Evolutionary conservation across 164 flowering plant species (phyloP).

Genomic region (Annona squamosa): DNA sequence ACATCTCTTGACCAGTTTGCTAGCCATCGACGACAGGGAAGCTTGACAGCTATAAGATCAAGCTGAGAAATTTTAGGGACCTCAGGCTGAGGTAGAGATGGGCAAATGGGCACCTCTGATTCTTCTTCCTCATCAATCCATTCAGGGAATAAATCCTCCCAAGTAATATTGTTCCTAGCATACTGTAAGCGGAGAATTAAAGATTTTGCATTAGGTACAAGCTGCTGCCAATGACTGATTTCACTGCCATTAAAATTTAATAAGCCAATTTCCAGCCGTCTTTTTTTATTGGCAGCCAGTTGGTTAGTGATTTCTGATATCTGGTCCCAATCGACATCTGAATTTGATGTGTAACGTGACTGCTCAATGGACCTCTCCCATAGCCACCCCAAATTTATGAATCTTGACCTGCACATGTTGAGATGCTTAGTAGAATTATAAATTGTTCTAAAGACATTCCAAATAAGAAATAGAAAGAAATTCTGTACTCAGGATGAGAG

Average conservation of each 20-base stretch:
- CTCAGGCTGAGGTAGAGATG: slow-evolving; percentile 11
- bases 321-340: slow-evolving; percentile 35
- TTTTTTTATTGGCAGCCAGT: slow-evolving; percentile 16
- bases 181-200: slow-evolving; percentile 31
- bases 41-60: slow-evolving; percentile 51
- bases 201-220: slow-evolving; percentile 23
- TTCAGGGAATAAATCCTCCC: slow-evolving; percentile 57
- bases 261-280: slow-evolving; percentile 32
- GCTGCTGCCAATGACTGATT: slow-evolving; percentile 27
- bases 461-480: neutral
- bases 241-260: slow-evolving; percentile 45
- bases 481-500: neutral
- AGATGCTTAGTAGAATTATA: neutral
- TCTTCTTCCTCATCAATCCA: slow-evolving; percentile 73
- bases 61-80: slow-evolving; percentile 21
- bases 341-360: slow-evolving; percentile 34
- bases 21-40: slow-evolving; percentile 34
- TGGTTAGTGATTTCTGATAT: slow-evolving; percentile 19
- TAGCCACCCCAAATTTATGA: slow-evolving; percentile 37
- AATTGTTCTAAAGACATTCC: neutral
- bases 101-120: slow-evolving; percentile 28
- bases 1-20: slow-evolving; percentile 54
- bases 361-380: slow-evolving; percentile 32
- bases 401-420: slow-evolving; percentile 31
- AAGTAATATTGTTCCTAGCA: slow-evolving; percentile 31